Base-by-base conservation (phyloP, 805 yeast genomes). In the Wickerhamomyces sydowiorum region DNA sequence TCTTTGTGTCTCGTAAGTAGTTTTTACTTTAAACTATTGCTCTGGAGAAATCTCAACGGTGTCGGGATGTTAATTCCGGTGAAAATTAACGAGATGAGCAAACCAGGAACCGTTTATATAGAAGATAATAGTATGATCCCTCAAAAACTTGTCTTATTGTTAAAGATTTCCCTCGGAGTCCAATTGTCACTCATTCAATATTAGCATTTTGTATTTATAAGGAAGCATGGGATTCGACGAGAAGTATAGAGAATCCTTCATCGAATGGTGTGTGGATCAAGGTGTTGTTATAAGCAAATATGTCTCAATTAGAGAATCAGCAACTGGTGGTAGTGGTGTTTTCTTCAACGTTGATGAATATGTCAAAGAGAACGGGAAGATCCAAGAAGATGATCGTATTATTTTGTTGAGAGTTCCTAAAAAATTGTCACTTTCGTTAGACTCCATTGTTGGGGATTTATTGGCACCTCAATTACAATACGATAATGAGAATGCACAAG, bases 321-420 rank as follows among this genome's bases (percentile, higher is more conserved):
- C 47, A 2, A 46, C 53, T 2, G 65, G 66, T 3, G 72, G 76
- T 7, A 49, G 59, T 1, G 73, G 72, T 2, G 59, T 68, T 1
- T 67, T 64, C 48, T 57, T 51, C 18, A 44, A 50, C 7, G 9
- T 45, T 2, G 27, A 36, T 2, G 17, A 37, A 10, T 42, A 34
- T 20, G 18, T 19, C 2, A 21, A 24, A 8, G 37, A 42, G 4
- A 34, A 41, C 5, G 50, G 42, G 2, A 18, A 32, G 4, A 33
- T 46, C 3, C 8, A 43, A 4, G 9, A 9, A 1, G 44, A 38
- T 12, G 54, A 44, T 1, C 42, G 49, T 2, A 38, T 65, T 14
- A 70, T 63, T 40, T 47, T 73, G 8, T 40, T 74, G 39, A 52
- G 76, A 37, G 54, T 74, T 1, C 73, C 76, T 0, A 41, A 49